A percentile compares a stretch with the other conserved stretches of the same genome.
phyloP scores from a whole-genome alignment of 208 protist species.

The Trypanosoma scelopori region DNA sequence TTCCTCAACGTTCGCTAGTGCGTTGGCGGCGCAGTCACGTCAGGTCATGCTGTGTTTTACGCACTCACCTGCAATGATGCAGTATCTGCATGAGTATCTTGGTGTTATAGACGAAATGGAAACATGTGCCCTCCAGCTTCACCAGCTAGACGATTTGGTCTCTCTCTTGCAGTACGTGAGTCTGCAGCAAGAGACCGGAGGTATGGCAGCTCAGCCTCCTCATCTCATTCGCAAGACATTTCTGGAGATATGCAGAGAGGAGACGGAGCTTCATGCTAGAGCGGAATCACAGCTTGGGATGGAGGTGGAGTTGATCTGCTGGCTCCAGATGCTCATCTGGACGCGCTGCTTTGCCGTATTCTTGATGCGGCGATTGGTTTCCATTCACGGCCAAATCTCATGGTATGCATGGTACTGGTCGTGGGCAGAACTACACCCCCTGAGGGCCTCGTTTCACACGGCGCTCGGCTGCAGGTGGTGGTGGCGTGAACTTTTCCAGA shows the following conservation, averaged over 20 bases:
- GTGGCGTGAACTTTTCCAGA: constrained; percentile 35
- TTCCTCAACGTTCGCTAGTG: constrained; percentile 39
- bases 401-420: constrained; percentile 76
- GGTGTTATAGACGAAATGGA: constrained; percentile 38
- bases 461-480: constrained; percentile 38
- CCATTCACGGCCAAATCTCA: constrained; percentile 49
- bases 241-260: neutral
- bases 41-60: constrained; percentile 41
- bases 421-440: constrained; percentile 55
- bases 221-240: neutral
- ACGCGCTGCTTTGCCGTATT: constrained; percentile 44
- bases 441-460: constrained; percentile 42
- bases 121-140: constrained; percentile 31
- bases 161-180: constrained; percentile 18
- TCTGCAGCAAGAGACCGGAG: neutral
- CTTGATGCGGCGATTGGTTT: constrained; percentile 53
- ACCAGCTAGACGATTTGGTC: constrained; percentile 36
- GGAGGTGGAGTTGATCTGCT: constrained; percentile 42
- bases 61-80: constrained; percentile 43
- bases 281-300: neutral
- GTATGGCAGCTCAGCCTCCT: neutral
- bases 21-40: constrained; percentile 36
- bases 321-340: constrained; percentile 64
- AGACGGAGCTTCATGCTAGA: neutral
- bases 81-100: constrained; percentile 28